Evolutionary conservation across 371 early-diverging fungal species (phyloP).

Genomic region (Mucor mucedo): DNA sequence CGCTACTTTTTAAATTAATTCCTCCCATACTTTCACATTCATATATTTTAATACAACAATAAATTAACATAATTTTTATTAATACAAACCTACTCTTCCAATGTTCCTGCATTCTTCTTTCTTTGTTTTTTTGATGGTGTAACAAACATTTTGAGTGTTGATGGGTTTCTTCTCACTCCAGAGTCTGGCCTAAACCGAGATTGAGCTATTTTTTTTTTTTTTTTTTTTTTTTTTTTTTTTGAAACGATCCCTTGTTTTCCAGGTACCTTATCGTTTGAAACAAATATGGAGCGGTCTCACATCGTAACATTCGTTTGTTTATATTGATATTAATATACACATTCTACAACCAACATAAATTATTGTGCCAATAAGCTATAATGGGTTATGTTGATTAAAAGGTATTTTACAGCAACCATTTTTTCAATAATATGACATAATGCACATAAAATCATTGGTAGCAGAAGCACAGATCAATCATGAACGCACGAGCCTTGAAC

Average conservation of each 20-base stretch:
- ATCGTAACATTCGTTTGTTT: neutral
- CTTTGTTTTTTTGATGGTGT: neutral
- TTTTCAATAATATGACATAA: neutral
- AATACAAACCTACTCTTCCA: neutral
- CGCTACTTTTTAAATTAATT: conserved; percentile 59
- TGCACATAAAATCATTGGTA: neutral
- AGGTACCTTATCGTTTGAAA: neutral
- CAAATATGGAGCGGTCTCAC: neutral
- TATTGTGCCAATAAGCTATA: too few species aligned
- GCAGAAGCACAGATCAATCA: conserved; percentile 7
- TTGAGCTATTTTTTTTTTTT: too few species aligned
- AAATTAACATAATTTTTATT: neutral
- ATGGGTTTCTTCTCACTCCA: too few species aligned
- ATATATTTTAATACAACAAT: neutral
- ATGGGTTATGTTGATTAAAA: neutral
- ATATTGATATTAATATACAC: neutral
- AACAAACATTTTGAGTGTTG: neutral
- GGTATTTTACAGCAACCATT: neutral
- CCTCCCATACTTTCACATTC: neutral
- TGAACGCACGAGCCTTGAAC: conserved; percentile 3
- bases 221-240: neutral
- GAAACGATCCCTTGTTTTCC: conserved; percentile 1
- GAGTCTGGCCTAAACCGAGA: too few species aligned
- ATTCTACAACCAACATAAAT: too few species aligned
- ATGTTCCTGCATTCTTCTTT: neutral